These are phyloP conservation scores for Eucalyptus regnans DNA, from an alignment of 345 rosid genomes.

Conservation along the genomic window DNA sequence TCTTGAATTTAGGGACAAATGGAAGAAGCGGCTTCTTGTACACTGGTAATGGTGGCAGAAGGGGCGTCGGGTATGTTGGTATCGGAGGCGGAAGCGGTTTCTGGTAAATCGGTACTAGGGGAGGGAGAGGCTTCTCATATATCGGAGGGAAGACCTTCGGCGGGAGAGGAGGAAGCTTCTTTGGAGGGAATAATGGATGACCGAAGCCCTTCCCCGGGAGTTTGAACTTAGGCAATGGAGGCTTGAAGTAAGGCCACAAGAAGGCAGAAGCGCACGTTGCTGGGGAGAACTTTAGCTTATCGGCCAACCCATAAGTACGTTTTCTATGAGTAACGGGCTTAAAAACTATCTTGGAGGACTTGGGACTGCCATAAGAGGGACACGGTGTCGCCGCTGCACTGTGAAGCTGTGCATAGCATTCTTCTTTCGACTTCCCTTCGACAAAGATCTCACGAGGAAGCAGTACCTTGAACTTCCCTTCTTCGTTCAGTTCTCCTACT, in stretches of 20 bases:
- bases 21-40: neutral
- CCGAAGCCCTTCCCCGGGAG: neutral
- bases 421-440: conserved; percentile 44
- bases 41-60: conserved; percentile 12
- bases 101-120: neutral
- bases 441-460: conserved; percentile 38
- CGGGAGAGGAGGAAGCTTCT: neutral
- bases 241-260: conserved; percentile 32
- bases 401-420: conserved; percentile 80
- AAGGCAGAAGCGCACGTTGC: conserved; percentile 44
- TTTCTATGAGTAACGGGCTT: conserved; percentile 23
- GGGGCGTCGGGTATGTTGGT: neutral
- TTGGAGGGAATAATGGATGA: neutral
- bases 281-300: conserved; percentile 49
- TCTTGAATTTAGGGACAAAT: neutral
- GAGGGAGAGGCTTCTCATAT: neutral
- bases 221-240: conserved; percentile 1
- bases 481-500: conserved; percentile 33
- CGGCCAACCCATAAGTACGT: conserved; percentile 31
- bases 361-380: conserved; percentile 35
- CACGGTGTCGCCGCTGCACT: conserved; percentile 47
- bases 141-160: neutral
- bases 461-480: conserved; percentile 51
- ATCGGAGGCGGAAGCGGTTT: neutral
- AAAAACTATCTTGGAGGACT: conserved; percentile 42